Evolutionary conservation across 805 yeast genomes (phyloP), one percentile per base, ranked within the genome.

Genomic region (Grigorovia humatica): DNA sequence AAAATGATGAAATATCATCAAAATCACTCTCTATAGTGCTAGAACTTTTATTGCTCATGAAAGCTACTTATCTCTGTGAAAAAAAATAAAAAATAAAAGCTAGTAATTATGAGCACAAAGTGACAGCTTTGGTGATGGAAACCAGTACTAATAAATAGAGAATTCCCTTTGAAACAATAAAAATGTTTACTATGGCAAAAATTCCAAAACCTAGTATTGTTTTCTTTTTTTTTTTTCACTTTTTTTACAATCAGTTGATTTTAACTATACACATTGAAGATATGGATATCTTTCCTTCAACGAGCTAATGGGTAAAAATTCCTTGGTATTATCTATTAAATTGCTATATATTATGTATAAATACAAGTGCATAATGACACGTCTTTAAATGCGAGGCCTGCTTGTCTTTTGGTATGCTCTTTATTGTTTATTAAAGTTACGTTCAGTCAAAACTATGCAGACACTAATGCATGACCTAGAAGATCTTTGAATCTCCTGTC

Each of bases 401-500:
- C 27, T 23, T 23, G 27, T 23, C 6, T 19, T 43, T 43, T 19
- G 45, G 13, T 43, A 13, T 43, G 45, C 18, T 19, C 9, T 19
- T 19, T 43, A 11, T n/a, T 19, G 12, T 19, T 43, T 44, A 44
- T 20, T 23, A 44, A 17, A 44, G 11, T 32, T 4, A 32, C 15
- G 38, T 32, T 38, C 18, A 38, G 6, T 15, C n/a, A n/a, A 12
- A 38, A 38, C 8, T 38, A 38, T 12, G 42, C 42, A 15, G 42
- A 38, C n/a, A 38, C 42, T 48, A 87, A 72, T 23, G 89, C 76
- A 63, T 85, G 87, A 2, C 93, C 88, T 2, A 91, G 77, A 57
- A 88, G 71, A 29, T 86, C 79, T 54, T 82, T 87, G 59, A 84
- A 83, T 56, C 96, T 72, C 59, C 80, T 88, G 52, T 83, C 81